Evolutionary conservation across 169 alveolate species (phyloP), one percentile per base, ranked within the genome.

Genomic region (Plasmodium malariae): DNA sequence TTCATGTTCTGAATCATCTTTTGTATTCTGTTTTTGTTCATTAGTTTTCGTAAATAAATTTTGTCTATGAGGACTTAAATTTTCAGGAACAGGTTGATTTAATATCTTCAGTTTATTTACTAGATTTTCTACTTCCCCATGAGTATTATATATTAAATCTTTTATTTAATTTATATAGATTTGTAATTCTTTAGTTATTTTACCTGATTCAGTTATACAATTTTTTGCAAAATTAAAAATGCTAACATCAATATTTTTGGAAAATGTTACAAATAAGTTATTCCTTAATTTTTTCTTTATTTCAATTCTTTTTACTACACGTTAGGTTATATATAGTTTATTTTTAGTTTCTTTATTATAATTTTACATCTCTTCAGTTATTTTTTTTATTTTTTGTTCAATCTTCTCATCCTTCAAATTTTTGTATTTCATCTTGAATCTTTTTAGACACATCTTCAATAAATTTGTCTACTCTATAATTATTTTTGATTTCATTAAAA

Each of bases 281-380:
- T 67, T 55, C 17, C 28, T 67, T n/a, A n/a, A 26, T n/a, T 36
- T 67, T 67, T 67, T 67, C 40, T 1, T n/a, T 19, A n/a, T 6
- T 36, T 36, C 36, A 14, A 67, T 67, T 12, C 74, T 67, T 67
- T 67, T 34, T 67, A 67, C 3, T 0, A 12, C 19, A 67, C n/a
- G 12, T 32, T 1, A 19, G n/a, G 36, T 17, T 37, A 32, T 37
- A 14, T 19, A 26, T 67, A 67, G 6, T 17, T 7, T 7, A 6
- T 9, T 11, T 26, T 3, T 67, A 17, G 51, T 26, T 34, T 67
- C 74, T 34, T n/a, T 32, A 17, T 67, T 37, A 3, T 37, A 5
- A 34, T 37, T 37, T 67, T 40, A 32, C 11, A 67, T 12, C 28
- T 67, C 36, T 36, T 36, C 57, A 3, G 36, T 67, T 21, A 55